phyloP scores from a whole-genome alignment of 768 basidiomycete species.

The Coprinellus micaceus region DNA sequence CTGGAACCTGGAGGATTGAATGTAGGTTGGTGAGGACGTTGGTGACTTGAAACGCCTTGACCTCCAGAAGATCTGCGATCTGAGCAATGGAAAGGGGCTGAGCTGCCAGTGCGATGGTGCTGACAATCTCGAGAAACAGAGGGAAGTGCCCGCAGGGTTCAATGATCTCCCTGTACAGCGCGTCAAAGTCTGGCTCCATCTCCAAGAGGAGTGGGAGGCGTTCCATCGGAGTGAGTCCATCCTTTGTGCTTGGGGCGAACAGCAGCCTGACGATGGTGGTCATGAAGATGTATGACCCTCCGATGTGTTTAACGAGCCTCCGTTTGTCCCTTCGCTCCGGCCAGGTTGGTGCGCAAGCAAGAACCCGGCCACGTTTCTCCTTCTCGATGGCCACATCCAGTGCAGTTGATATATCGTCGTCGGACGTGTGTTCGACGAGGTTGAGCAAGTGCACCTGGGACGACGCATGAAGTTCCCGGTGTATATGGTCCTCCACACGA shows the following conservation, averaged over 20 bases:
- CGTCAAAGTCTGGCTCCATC: background rate
- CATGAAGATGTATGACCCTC: background rate
- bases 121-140: background rate
- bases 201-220: background rate
- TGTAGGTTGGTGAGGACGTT: background rate
- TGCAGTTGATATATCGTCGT: background rate
- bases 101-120: background rate
- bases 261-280: background rate
- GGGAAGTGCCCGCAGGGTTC: background rate
- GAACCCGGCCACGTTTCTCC: background rate
- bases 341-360: background rate
- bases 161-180: background rate
- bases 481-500: background rate
- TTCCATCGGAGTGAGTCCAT: background rate
- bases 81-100: background rate
- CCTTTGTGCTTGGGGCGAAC: background rate
- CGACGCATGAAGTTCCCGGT: background rate
- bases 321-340: background rate
- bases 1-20: background rate
- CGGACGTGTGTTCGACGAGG: background rate
- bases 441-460: background rate
- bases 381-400: background rate
- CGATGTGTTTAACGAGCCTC: background rate
- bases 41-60: background rate
- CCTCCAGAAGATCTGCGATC: background rate